Base-by-base conservation (phyloP, 352 stramenopile genomes). In the Phytophthora pisi region DNA sequence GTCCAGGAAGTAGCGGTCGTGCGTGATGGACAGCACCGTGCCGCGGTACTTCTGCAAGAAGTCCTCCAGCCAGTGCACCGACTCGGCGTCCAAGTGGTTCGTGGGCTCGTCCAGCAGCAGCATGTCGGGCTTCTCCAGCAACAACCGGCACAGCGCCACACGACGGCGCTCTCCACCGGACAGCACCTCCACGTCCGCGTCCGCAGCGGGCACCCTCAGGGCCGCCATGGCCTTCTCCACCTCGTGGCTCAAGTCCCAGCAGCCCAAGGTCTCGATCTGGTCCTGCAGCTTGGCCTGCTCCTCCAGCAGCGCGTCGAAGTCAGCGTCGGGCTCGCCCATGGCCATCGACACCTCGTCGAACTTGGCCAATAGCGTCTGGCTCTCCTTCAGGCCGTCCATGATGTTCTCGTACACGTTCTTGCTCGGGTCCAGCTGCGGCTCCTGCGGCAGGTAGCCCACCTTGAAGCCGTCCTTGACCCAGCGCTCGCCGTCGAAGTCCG, bases 1-100 rank as follows among this genome's bases (percentile, higher is more conserved):
- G 69, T 99, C 97, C 26, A 99, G 66, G 71, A 99, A 99, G 78
- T 99, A 99, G 20, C 97, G 86, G 75, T 99, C 98, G 84, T 99
- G 98, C 24, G 97, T 99, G 69, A 99, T 98, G 30, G 94, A 98
- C 20, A 99, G 88, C 57, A 99, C 96, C 0, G 97, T 99, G 60
- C 97, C 96, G 49, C 91, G 90, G 77, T 98, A 99, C 53, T 92
- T 84, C 59, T 94, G 90, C 60, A 99, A 82, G 72, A 98, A 99
- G n/a, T 93, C 75, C 74, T 99, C 97, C 24, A 99, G 86, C 97
- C 97, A 99, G 30, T 82, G 78, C 67, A 99, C 97, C 16, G 85
- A 97, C 75, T 99, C 95, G 13, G 95, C 93, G 79, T 99, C 97
- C 68, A 99, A 86, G 77, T 99, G 97, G 86, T 99, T 99, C 13